A percentile compares a stretch with the other conserved stretches of the same genome.
phyloP scores from a whole-genome alignment of 2,329 filamentous ascomycete genomes.

The Epichloe gansuensis region DNA sequence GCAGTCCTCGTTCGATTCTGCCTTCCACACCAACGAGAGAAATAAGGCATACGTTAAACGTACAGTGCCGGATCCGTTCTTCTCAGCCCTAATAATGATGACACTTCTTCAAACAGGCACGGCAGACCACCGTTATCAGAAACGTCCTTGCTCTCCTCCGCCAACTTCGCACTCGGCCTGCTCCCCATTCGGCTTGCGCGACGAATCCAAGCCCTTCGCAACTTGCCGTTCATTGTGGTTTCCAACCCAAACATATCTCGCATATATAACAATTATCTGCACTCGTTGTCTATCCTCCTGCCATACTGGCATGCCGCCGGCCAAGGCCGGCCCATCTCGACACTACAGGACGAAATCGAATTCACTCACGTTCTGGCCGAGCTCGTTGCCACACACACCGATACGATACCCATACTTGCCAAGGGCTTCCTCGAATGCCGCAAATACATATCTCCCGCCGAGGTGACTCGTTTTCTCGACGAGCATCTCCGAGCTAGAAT shows the following conservation, averaged over 20 bases:
- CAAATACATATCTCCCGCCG: slow-evolving; percentile 69
- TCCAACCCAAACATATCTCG: slow-evolving; percentile 91
- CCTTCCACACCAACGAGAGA: background rate
- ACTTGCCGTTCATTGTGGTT: slow-evolving; percentile 93
- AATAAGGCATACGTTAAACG: background rate
- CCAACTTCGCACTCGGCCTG: slow-evolving; percentile 89
- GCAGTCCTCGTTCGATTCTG: background rate
- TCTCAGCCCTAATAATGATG: too few species aligned
- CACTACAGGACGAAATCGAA: slow-evolving; percentile 72
- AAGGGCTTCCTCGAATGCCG: slow-evolving; percentile 87
- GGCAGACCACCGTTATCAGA: slow-evolving; percentile 77
- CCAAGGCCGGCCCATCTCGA: slow-evolving; percentile 30
- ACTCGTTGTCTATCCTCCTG: slow-evolving; percentile 80
- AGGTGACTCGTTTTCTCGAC: slow-evolving; percentile 88
- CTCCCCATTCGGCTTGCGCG: slow-evolving; percentile 87
- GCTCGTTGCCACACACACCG: slow-evolving; percentile 85
- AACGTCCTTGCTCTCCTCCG: slow-evolving; percentile 71
- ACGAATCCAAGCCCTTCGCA: slow-evolving; percentile 83
- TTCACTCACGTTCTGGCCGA: slow-evolving; percentile 92
- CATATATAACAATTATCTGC: slow-evolving; percentile 94
- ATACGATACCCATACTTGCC: slow-evolving; percentile 88
- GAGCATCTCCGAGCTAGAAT: slow-evolving; percentile 89
- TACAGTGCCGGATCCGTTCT: too few species aligned
- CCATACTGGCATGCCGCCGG: slow-evolving; percentile 54
- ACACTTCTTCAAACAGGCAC: slow-evolving; percentile 32